These are phyloP conservation scores for Kwoniella dendrophila DNA, from an alignment of 768 basidiomycete genomes.

Conservation along the genomic window DNA sequence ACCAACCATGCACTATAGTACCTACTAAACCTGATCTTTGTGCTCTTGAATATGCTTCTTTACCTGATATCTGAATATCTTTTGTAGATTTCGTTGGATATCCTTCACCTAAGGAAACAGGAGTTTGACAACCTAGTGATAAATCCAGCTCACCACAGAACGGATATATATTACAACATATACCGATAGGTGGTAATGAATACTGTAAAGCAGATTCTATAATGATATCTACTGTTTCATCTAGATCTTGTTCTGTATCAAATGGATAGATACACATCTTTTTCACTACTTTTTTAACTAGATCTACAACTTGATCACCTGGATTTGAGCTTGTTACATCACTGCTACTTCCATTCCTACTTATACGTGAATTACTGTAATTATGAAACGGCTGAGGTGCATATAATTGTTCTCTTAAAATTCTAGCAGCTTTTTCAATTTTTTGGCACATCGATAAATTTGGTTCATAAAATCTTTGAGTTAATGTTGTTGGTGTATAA, in stretches of 20 bases:
- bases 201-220: slow-evolving; percentile 54
- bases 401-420: slow-evolving; percentile 45
- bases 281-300: slow-evolving; percentile 42
- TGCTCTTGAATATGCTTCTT: slow-evolving; percentile 25
- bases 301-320: slow-evolving; percentile 48
- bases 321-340: no score
- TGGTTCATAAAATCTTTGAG: slow-evolving; percentile 41
- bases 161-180: slow-evolving; percentile 39
- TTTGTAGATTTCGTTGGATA: not conserved
- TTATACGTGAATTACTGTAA: not conserved
- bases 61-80: slow-evolving; percentile 10
- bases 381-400: slow-evolving; percentile 21
- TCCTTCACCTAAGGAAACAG: slow-evolving; percentile 4
- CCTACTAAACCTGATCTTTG: slow-evolving; percentile 32
- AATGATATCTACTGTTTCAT: slow-evolving; percentile 44
- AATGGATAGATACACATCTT: slow-evolving; percentile 39
- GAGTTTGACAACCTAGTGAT: slow-evolving; percentile 21
- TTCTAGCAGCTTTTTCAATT: slow-evolving; percentile 51
- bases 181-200: slow-evolving; percentile 36
- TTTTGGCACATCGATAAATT: slow-evolving; percentile 20
- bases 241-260: slow-evolving; percentile 32
- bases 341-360: not conserved
- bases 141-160: slow-evolving; percentile 39
- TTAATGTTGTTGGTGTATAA: slow-evolving; percentile 40
- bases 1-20: slow-evolving; percentile 32